Evolutionary conservation across 1,284 basidiomycete species (phyloP), one percentile per base, ranked within the genome.

Genomic region (Ustilago sp.): DNA sequence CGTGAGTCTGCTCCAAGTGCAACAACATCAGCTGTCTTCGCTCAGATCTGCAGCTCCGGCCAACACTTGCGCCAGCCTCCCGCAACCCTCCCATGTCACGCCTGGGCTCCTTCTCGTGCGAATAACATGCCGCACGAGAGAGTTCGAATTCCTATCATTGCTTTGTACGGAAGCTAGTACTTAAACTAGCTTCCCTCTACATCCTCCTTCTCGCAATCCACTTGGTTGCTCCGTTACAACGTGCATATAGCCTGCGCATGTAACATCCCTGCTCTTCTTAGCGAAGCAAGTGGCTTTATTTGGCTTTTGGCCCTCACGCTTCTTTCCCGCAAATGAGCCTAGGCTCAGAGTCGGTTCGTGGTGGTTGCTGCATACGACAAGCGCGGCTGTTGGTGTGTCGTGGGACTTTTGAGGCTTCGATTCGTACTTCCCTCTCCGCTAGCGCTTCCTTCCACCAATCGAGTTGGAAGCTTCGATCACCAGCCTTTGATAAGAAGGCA

Each of bases 31-130:
- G 6, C 48, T n/a, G 35, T 55, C 36, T 31, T 55, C 53, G 53
- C 53, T 55, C 31, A 55, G 53, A 55, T 41, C 34, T 50, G 51
- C 51, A 53, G 35, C 51, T 53, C 34, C 34, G 51, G 11, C 17
- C 15, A 9, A 48, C 31, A 9, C 2, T 55, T 55, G 53, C 53
- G 53, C 53, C 53, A 55, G 53, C 53, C 53, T 55, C 35, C 53
- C 53, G 53, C 53, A 53, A 53, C 4, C 31, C 13, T 13, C 7
- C 15, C 13, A 5, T 41, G 6, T 41, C 23, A 28, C 23, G 23
- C 23, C 23, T 28, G 23, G 3, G 23, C 23, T 3, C 23, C 23
- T 28, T 28, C 23, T 28, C 3, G 23, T 28, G 23, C 23, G 23
- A 28, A 28, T 28, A 28, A 28, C 23, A 28, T 39, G 3, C 36